Conservation (phyloP, 208 protist species). For the Endotrypanum monterogeii region DNA sequence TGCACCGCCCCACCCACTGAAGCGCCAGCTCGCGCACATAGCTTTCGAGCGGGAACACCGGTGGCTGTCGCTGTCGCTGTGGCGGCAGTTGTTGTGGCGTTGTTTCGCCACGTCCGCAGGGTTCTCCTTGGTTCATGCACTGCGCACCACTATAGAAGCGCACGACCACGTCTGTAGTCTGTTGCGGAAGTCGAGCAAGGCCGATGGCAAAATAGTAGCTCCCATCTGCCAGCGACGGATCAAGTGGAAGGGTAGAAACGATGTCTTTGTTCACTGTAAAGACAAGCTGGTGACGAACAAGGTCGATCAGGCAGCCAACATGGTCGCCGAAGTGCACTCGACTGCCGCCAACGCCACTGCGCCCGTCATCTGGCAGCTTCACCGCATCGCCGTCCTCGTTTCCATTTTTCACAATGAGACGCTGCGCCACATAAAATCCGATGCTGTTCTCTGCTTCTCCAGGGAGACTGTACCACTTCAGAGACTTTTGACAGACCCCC, state of each 20-base stretch:
- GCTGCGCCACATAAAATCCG: slow-evolving; percentile 69
- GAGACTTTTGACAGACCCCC: slow-evolving; percentile 48
- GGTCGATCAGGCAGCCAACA: slow-evolving; percentile 75
- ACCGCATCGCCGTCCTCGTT: slow-evolving; percentile 44
- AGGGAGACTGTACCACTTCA: slow-evolving; percentile 55
- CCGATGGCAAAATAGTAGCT: slow-evolving; percentile 68
- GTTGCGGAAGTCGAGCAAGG: slow-evolving; percentile 42
- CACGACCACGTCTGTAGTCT: slow-evolving; percentile 38
- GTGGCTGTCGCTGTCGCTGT: not conserved
- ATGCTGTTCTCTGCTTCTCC: slow-evolving; percentile 68
- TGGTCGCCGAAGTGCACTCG: slow-evolving; percentile 51
- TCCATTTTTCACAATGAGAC: slow-evolving; percentile 65
- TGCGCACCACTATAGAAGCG: slow-evolving; percentile 44
- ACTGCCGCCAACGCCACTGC: slow-evolving; percentile 11
- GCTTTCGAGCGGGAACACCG: slow-evolving; percentile 11
- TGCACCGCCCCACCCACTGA: slow-evolving; percentile 12
- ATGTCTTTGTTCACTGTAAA: slow-evolving; percentile 70
- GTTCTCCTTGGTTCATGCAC: not conserved
- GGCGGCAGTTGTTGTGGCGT: not conserved
- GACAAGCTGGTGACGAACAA: slow-evolving; percentile 52
- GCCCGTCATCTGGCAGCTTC: slow-evolving; percentile 26
- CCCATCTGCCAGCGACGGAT: slow-evolving; percentile 16
- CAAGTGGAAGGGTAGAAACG: slow-evolving; percentile 26
- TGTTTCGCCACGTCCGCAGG: not conserved
- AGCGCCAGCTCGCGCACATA: slow-evolving; percentile 23